Percentiles rank a stretch among this genome's conserved stretches.
Evolutionary conservation across 768 basidiomycete species (phyloP).

Genomic region (Pleurotus sapidus): DNA sequence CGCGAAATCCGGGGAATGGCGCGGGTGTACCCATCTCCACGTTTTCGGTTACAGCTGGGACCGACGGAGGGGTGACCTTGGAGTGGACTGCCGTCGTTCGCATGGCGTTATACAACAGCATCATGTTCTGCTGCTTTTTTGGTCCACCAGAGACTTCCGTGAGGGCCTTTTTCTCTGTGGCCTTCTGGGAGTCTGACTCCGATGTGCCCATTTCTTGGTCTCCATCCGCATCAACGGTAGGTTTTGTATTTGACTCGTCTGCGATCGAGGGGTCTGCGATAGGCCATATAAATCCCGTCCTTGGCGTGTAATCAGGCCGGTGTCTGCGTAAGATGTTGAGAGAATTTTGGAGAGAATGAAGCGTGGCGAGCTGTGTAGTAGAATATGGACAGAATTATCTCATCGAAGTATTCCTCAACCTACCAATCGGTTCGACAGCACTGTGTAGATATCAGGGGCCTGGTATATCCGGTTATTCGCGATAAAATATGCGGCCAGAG

Average conservation of each 20-base stretch:
- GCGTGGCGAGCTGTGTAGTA: conserved; percentile 54
- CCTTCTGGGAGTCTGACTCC: conserved; percentile 13
- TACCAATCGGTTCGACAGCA: conserved; percentile 83
- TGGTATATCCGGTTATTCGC: conserved; percentile 89
- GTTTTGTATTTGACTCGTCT: conserved; percentile 40
- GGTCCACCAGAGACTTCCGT: conserved; percentile 23
- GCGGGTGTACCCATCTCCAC: conserved; percentile 29
- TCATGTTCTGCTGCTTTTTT: conserved; percentile 65
- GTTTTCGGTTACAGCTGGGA: conserved; percentile 24
- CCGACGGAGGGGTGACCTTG: conserved; percentile 46
- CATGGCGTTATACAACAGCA: conserved; percentile 76
- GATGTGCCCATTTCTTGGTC: conserved; percentile 20
- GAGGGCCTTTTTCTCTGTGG: conserved; percentile 19
- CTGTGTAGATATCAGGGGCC: conserved; percentile 79
- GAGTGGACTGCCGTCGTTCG: conserved; percentile 73
- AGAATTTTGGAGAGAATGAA: conserved; percentile 73
- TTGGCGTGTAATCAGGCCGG: conserved; percentile 80
- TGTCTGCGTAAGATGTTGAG: conserved; percentile 70
- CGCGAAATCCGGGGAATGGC: conserved; percentile 16
- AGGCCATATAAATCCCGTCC: conserved; percentile 84
- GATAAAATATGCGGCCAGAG: conserved; percentile 83
- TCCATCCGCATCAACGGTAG: conserved; percentile 7
- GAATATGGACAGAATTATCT: background rate
- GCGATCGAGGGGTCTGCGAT: conserved; percentile 55
- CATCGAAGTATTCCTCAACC: conserved; percentile 15